phyloP scores from a whole-genome alignment of 2,329 filamentous ascomycete species.

The Monilinia aucupariae region DNA sequence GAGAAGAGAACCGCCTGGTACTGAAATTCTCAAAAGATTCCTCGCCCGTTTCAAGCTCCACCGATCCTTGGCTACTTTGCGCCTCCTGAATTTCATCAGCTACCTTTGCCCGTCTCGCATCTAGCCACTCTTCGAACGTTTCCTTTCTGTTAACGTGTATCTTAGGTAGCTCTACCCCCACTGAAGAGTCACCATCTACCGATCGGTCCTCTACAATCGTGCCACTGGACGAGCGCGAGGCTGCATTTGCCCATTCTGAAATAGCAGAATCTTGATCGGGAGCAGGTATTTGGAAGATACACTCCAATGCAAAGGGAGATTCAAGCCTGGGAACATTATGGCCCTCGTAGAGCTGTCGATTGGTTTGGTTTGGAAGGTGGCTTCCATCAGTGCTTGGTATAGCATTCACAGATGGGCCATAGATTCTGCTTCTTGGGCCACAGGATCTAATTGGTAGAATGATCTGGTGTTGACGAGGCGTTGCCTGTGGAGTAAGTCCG shows the following conservation, averaged over 20 bases:
- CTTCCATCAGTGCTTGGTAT: constrained; percentile 14
- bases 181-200: not conserved
- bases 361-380: constrained; percentile 3
- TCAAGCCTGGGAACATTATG: not conserved
- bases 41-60: not conserved
- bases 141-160: not conserved
- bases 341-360: not conserved
- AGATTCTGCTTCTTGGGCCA: constrained; percentile 1
- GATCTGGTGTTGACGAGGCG: not conserved
- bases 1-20: constrained; percentile 14
- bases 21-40: constrained; percentile 7
- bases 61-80: constrained; percentile 11
- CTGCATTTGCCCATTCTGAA: not conserved
- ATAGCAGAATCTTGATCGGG: not conserved
- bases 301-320: constrained; percentile 5
- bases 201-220: not conserved
- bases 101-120: constrained; percentile 2
- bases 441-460: constrained; percentile 8
- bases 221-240: not conserved
- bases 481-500: not conserved
- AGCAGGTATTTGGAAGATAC: not conserved
- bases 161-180: not conserved
- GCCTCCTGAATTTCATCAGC: not conserved
- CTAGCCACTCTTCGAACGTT: constrained; percentile 4
- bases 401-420: not conserved